Conservation (phyloP, 2,329 filamentous ascomycete genomes). For the Beauveria sp. region DNA sequence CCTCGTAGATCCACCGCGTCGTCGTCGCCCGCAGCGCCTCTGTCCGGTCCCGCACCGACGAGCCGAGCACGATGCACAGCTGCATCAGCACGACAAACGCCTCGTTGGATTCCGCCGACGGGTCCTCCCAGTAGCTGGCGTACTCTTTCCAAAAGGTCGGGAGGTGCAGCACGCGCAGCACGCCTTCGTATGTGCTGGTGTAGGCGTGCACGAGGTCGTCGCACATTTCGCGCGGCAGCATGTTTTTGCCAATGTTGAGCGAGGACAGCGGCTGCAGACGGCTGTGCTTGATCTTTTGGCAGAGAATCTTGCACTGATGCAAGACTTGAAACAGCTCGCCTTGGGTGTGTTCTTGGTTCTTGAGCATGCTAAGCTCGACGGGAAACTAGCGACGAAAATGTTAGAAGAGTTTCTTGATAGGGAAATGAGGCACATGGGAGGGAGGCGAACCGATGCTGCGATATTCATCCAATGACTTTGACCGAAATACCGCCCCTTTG, state of each 20-base stretch:
- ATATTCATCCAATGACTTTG: slow-evolving; percentile 46
- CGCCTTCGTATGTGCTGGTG: slow-evolving; percentile 48
- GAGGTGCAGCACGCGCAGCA: slow-evolving; percentile 49
- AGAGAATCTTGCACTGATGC: slow-evolving; percentile 33
- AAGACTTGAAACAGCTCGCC: slow-evolving; percentile 26
- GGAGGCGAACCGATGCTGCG: slow-evolving; percentile 27
- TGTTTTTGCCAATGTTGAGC: slow-evolving; percentile 29
- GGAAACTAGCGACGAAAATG: slow-evolving; percentile 20
- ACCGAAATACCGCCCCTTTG: slow-evolving; percentile 38
- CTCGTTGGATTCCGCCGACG: slow-evolving; percentile 25
- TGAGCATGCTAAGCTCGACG: slow-evolving; percentile 20
- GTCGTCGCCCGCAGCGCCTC: slow-evolving; percentile 36
- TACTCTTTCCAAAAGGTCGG: slow-evolving; percentile 51
- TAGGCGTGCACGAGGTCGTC: slow-evolving; percentile 46
- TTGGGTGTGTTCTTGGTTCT: slow-evolving; percentile 19
- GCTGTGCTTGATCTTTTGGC: slow-evolving; percentile 33
- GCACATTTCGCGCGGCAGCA: slow-evolving; percentile 32
- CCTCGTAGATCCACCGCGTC: slow-evolving; percentile 44
- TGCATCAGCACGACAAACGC: slow-evolving; percentile 46
- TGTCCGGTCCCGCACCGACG: slow-evolving; percentile 37
- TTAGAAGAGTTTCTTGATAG: background rate
- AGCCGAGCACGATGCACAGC: slow-evolving; percentile 45
- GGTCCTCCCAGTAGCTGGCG: slow-evolving; percentile 38
- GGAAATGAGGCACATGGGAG: background rate
- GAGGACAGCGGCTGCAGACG: slow-evolving; percentile 29